Percentiles rank a stretch among this genome's conserved stretches.
These are phyloP conservation scores for Apophysomyces elegans DNA, from an alignment of 371 early-diverging fungal genomes.

Conservation along the genomic window DNA sequence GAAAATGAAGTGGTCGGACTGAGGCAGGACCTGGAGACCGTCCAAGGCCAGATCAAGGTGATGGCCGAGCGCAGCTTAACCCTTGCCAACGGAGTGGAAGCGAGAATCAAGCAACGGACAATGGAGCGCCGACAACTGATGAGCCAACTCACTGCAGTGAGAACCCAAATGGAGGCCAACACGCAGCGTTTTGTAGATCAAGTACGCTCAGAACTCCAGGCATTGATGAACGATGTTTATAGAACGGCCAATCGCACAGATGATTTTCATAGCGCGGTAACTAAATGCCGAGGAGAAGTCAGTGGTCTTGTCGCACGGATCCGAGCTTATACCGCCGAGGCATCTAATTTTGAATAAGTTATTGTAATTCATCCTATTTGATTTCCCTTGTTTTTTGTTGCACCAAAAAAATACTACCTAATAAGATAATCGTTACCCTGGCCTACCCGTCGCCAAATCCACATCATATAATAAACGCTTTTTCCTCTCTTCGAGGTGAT, in stretches of 20 bases:
- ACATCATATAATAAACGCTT: too few species aligned
- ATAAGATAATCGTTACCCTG: neutral
- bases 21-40: conserved; percentile 23
- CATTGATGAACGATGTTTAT: conserved; percentile 22
- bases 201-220: conserved; percentile 28
- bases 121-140: conserved; percentile 14
- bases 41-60: conserved; percentile 26
- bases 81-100: conserved; percentile 17
- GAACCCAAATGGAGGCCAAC: conserved; percentile 25
- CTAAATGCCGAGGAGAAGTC: conserved; percentile 46
- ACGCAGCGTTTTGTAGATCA: conserved; percentile 27
- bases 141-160: conserved; percentile 8
- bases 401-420: neutral
- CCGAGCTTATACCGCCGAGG: conserved; percentile 42
- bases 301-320: conserved; percentile 42
- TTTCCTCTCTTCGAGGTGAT: too few species aligned
- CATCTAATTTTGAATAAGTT: conserved; percentile 21
- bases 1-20: conserved; percentile 36
- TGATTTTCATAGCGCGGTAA: conserved; percentile 32
- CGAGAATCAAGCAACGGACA: conserved; percentile 15
- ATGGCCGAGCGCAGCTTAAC: conserved; percentile 25
- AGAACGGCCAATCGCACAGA: conserved; percentile 20
- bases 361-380: conserved; percentile 5
- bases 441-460: too few species aligned
- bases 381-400: conserved; percentile 8